These are phyloP conservation scores for Epicoccum sorghinum DNA, from an alignment of 2,329 filamentous ascomycete species.

Conservation along the genomic window DNA sequence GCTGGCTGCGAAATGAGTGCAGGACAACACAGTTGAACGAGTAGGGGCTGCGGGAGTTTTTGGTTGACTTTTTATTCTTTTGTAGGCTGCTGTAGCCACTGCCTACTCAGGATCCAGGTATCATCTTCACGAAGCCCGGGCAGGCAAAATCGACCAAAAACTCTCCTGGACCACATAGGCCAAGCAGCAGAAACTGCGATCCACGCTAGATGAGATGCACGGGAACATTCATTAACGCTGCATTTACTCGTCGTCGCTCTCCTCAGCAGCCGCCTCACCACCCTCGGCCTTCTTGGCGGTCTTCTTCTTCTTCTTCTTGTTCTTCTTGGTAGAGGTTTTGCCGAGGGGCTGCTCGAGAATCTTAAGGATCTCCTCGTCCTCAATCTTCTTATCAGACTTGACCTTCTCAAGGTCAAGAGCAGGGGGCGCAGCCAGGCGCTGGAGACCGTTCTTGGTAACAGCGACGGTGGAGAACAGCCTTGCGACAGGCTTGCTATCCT, in stretches of 20 bases:
- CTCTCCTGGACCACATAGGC: neutral
- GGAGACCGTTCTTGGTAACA: slow-evolving; percentile 96
- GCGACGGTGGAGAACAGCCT: slow-evolving; percentile 90
- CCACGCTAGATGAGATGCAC: neutral
- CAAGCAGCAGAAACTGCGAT: neutral
- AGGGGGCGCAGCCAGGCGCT: slow-evolving; percentile 79
- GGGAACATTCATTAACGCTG: slow-evolving; percentile 2
- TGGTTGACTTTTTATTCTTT: slow-evolving; percentile 22
- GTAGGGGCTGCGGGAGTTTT: neutral
- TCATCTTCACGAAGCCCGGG: neutral
- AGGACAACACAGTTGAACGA: neutral
- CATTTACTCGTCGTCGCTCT: slow-evolving; percentile 45
- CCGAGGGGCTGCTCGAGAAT: slow-evolving; percentile 86
- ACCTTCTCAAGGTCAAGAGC: slow-evolving; percentile 78
- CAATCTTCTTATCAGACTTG: slow-evolving; percentile 97
- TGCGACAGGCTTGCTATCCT: slow-evolving; percentile 83
- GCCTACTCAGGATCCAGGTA: slow-evolving; percentile 2
- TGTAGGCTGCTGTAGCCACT: slow-evolving; percentile 21
- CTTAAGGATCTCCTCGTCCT: slow-evolving; percentile 92
- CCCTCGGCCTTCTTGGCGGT: slow-evolving; percentile 68
- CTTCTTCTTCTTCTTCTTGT: slow-evolving; percentile 83
- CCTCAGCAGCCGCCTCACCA: slow-evolving; percentile 51
- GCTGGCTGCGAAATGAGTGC: neutral
- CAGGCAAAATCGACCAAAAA: slow-evolving; percentile 17
- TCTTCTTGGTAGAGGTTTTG: slow-evolving; percentile 72